A percentile compares a stretch with the other conserved stretches of the same genome.
Evolutionary conservation across 495 filamentous ascomycete genomes (phyloP).

Genomic region (Penicillium taxi): DNA sequence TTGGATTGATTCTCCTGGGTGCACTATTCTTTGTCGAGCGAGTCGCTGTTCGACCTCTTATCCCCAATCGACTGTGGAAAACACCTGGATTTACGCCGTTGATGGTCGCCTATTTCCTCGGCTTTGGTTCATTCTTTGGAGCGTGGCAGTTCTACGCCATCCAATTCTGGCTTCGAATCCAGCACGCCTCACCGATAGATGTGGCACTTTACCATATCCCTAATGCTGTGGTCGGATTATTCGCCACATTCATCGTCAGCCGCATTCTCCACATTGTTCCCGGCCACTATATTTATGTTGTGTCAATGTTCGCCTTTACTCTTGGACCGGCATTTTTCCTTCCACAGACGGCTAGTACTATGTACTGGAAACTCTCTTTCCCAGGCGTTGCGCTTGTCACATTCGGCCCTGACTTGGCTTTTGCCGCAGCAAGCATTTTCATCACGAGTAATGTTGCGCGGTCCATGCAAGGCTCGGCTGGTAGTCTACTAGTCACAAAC

Average conservation of each 20-base stretch:
- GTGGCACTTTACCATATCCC: slow-evolving; percentile 37
- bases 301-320: slow-evolving; percentile 23
- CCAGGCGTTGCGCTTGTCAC: slow-evolving; percentile 21
- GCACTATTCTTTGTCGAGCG: slow-evolving; percentile 21
- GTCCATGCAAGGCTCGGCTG: slow-evolving; percentile 23
- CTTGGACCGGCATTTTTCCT: slow-evolving; percentile 26
- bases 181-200: slow-evolving; percentile 28
- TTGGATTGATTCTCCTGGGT: slow-evolving; percentile 15
- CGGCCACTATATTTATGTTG: slow-evolving; percentile 38
- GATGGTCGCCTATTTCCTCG: slow-evolving; percentile 37
- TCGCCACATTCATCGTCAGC: slow-evolving; percentile 37
- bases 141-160: slow-evolving; percentile 44
- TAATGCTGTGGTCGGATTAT: slow-evolving; percentile 32
- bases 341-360: slow-evolving; percentile 20
- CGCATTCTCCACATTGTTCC: slow-evolving; percentile 35
- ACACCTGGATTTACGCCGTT: slow-evolving; percentile 38
- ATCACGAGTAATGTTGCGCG: slow-evolving; percentile 24
- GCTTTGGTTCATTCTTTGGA: slow-evolving; percentile 37
- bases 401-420: slow-evolving; percentile 25
- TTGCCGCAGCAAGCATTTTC: slow-evolving; percentile 27
- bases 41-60: slow-evolving; percentile 16
- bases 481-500: slow-evolving; percentile 21
- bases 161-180: slow-evolving; percentile 40
- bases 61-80: slow-evolving; percentile 22
- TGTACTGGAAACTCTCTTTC: slow-evolving; percentile 25